phyloP scores from a whole-genome alignment of 495 filamentous ascomycete genomes.

The Neurospora sp. region DNA sequence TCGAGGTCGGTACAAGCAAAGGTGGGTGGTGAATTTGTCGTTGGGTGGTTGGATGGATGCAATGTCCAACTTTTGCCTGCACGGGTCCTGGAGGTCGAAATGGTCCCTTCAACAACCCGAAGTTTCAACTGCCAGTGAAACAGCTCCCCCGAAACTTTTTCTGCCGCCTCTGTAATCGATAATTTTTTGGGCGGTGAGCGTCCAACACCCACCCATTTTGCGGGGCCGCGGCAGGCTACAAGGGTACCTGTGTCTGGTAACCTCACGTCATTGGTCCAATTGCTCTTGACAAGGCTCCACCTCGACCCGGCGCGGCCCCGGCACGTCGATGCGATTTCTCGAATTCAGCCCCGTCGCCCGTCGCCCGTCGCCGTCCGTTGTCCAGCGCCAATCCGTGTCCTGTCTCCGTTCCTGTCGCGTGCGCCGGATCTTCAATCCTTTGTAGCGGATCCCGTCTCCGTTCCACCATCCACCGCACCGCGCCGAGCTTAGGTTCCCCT shows the following conservation, averaged over 20 bases:
- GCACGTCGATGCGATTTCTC: not conserved
- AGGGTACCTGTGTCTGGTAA: not conserved
- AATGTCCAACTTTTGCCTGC: conserved; percentile 4
- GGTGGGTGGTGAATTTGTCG: not conserved
- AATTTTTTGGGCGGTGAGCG: conserved; percentile 24
- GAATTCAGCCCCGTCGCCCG: not conserved
- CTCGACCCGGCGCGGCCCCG: not conserved
- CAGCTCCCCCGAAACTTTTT: conserved; percentile 12
- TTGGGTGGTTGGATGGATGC: not conserved
- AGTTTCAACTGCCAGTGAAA: not conserved
- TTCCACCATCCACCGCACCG: not conserved
- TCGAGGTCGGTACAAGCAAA: not conserved
- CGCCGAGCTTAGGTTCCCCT: not conserved
- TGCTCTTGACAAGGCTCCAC: not conserved
- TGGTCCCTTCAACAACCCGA: not conserved
- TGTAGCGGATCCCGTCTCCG: not conserved
- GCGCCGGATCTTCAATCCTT: not conserved
- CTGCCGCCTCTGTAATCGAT: conserved; percentile 7
- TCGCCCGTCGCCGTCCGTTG: not conserved
- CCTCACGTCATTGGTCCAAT: not conserved
- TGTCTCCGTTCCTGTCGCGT: not conserved
- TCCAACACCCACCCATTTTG: conserved; percentile 1
- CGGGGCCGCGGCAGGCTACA: conserved; percentile 2
- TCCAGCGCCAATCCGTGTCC: not conserved
- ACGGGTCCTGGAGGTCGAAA: not conserved